Percentiles rank a stretch among this genome's conserved stretches.
Evolutionary conservation across 2,329 filamentous ascomycete species (phyloP).

Genomic region (Arthrobotrys conoides): DNA sequence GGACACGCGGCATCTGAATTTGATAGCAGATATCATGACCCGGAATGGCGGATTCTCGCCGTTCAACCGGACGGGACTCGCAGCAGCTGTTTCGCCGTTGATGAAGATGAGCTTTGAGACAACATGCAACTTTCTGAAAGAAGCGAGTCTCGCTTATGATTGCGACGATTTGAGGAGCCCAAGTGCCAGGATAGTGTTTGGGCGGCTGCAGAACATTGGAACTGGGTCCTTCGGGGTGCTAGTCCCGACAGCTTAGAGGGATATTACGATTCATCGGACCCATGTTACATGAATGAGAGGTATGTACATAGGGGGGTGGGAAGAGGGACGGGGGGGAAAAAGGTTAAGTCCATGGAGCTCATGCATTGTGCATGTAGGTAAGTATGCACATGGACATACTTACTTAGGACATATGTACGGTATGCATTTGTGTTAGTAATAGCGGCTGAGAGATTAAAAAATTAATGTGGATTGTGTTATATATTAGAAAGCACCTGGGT

Average conservation of each 20-base stretch:
- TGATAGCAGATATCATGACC: constrained; percentile 99
- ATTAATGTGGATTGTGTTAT: not conserved
- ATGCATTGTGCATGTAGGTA: too few species aligned
- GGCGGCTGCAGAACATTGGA: constrained; percentile 83
- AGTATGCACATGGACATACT: too few species aligned
- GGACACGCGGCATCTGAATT: constrained; percentile 90
- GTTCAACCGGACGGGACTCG: constrained; percentile 91
- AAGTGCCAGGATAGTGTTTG: constrained; percentile 88
- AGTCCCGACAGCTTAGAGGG: constrained; percentile 33
- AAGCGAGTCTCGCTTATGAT: constrained; percentile 90
- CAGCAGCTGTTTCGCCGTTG: constrained; percentile 87
- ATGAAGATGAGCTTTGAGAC: constrained; percentile 99
- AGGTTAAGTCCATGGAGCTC: not conserved
- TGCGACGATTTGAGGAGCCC: constrained; percentile 89
- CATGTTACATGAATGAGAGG: constrained; percentile 13
- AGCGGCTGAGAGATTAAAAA: constrained; percentile 2
- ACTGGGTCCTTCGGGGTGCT: constrained; percentile 73
- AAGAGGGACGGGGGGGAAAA: too few species aligned
- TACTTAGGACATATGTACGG: not conserved
- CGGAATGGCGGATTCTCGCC: constrained; percentile 87
- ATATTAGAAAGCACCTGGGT: not conserved
- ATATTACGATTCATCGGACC: not conserved
- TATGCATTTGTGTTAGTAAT: not conserved
- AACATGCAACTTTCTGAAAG: constrained; percentile 91
- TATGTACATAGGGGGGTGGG: too few species aligned